Base-by-base conservation (phyloP, 371 early-diverging fungal species). In the Mortierella sp. region DNA sequence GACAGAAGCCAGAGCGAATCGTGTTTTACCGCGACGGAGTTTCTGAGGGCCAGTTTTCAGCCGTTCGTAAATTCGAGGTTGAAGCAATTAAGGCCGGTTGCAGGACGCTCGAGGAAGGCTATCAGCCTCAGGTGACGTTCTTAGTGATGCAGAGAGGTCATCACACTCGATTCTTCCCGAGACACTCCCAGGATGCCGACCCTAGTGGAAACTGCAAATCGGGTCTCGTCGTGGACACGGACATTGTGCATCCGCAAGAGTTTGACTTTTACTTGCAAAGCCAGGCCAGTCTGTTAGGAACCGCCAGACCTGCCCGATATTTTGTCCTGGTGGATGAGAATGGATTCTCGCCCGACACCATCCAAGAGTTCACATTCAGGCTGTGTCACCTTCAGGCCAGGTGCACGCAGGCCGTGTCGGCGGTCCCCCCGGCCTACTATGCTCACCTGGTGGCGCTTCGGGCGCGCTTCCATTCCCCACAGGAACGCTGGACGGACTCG, bases 1-100 rank as follows among this genome's bases (percentile, higher is more conserved):
- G 85, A 55, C 71, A 82, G 39, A 87, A 93, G 78, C 99, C 99
- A 10, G 84, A 87, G 28, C 88, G 94, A 41, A 94, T 99, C 27
- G 60, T 98, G 14, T 95, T 97, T 72, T 99, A 94, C 79, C 93
- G 99, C 71, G 95, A 95, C 84, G 94, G 93, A 60, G 92, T 98
- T 12, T 93, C 94, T 18, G 98, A 99, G 55, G 91, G 94, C 21
- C 95, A 96, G 80, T 96, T 96, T 72, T 65, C 79, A 47, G 87
- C 89, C 60, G 95, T 97, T 4, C 80, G 93, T 28, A 81, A 89
- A 16, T 76, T 70, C 18, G 99, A 99, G 82, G 81, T 97, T 7
- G 83, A 87, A 24, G 89, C 93, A 9, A 89, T 99, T 58, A 82
- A 84, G 61, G 67, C 65, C 21, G 80, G 80, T 34, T 80, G 81